A percentile compares a stretch with the other conserved stretches of the same genome.
These are phyloP conservation scores for Fusarium fracticaudum DNA, from an alignment of 2,329 filamentous ascomycete genomes.

Conservation along the genomic window DNA sequence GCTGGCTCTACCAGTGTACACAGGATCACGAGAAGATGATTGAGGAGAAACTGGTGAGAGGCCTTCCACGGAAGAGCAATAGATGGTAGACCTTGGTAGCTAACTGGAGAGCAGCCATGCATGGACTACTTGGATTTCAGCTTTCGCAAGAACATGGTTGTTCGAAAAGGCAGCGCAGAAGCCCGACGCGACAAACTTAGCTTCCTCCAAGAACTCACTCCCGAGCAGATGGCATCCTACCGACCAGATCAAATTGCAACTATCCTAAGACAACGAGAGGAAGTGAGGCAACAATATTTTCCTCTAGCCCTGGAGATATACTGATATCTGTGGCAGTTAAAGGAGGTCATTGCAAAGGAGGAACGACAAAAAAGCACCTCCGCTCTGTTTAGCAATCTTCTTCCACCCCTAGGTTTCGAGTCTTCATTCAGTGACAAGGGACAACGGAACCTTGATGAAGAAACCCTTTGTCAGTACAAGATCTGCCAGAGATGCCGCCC, in stretches of 20 bases:
- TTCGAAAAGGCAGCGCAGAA: constrained; percentile 53
- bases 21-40: constrained; percentile 66
- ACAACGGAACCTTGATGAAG: constrained; percentile 51
- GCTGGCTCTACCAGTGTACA: constrained; percentile 79
- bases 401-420: constrained; percentile 29
- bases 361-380: constrained; percentile 37
- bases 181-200: constrained; percentile 54
- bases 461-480: constrained; percentile 60
- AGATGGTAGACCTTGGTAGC: neutral
- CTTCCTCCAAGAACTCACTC: constrained; percentile 56
- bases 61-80: constrained; percentile 23
- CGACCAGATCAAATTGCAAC: constrained; percentile 56
- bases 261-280: constrained; percentile 61
- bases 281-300: constrained; percentile 49
- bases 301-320: neutral
- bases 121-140: constrained; percentile 50
- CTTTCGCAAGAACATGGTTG: constrained; percentile 47
- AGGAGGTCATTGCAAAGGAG: constrained; percentile 45
- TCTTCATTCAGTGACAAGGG: constrained; percentile 30
- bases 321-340: constrained; percentile 21
- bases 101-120: constrained; percentile 34
- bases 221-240: constrained; percentile 56
- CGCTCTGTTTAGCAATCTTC: constrained; percentile 31
- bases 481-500: constrained; percentile 62
- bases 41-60: constrained; percentile 42